Conservation (phyloP, 768 basidiomycete species). For the Russula abietina region DNA sequence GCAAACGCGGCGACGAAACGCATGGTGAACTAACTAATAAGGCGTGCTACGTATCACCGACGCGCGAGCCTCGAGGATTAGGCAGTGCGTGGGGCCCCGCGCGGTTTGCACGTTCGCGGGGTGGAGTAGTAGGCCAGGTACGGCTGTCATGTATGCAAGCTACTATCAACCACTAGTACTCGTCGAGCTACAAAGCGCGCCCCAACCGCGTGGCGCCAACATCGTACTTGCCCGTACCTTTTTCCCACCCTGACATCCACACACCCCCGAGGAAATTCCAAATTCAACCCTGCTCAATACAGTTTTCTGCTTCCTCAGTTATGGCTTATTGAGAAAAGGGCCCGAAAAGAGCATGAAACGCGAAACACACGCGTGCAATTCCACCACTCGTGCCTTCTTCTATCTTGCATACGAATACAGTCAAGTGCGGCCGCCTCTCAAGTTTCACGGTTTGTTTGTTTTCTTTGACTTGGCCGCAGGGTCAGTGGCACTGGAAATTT, state of each 20-base stretch:
- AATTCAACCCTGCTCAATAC: constrained; percentile 5
- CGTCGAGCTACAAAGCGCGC: background rate
- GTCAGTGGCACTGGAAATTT: constrained; percentile 10
- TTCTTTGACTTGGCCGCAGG: constrained; percentile 6
- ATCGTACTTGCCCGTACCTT: background rate
- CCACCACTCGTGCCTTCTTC: background rate
- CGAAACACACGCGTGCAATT: background rate
- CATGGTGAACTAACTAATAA: constrained; percentile 5
- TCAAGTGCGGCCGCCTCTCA: background rate
- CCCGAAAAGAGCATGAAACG: background rate
- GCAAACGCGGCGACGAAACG: constrained; percentile 7
- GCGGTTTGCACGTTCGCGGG: constrained; percentile 12
- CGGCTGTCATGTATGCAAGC: background rate
- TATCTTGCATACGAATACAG: background rate
- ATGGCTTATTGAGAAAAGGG: background rate
- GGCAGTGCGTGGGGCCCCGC: constrained; percentile 18
- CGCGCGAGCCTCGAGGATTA: constrained; percentile 20
- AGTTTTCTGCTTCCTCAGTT: background rate
- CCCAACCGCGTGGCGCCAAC: constrained; percentile 16
- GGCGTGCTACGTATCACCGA: constrained; percentile 11
- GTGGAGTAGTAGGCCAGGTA: background rate
- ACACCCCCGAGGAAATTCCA: background rate
- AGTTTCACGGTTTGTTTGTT: background rate
- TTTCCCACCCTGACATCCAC: constrained; percentile 7
- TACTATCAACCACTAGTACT: background rate